Percentiles rank a stretch among this genome's conserved stretches.
These are phyloP conservation scores for Penicillium crustosum DNA, from an alignment of 2,329 filamentous ascomycete genomes.

Conservation along the genomic window DNA sequence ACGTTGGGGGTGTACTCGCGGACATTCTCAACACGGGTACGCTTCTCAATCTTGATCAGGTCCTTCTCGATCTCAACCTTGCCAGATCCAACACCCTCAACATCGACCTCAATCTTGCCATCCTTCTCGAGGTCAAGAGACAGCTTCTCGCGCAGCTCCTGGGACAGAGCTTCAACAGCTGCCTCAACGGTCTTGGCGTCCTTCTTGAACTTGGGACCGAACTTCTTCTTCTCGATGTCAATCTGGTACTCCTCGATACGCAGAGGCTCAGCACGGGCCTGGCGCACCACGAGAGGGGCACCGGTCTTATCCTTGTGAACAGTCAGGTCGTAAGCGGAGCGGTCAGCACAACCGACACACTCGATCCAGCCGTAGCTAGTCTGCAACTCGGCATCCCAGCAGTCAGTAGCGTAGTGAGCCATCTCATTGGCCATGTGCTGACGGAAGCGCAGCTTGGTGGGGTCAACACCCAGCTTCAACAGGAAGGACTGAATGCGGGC, in stretches of 20 bases:
- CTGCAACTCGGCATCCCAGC: slow-evolving; percentile 93
- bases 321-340: slow-evolving; percentile 89
- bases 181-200: slow-evolving; percentile 82
- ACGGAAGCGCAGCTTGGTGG: slow-evolving; percentile 86
- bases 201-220: slow-evolving; percentile 93
- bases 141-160: slow-evolving; percentile 78
- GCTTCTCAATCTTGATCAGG: slow-evolving; percentile 78
- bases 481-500: slow-evolving; percentile 92
- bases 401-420: slow-evolving; percentile 94
- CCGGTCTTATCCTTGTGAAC: slow-evolving; percentile 94
- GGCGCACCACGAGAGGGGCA: slow-evolving; percentile 77
- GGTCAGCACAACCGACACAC: slow-evolving; percentile 94
- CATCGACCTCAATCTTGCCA: slow-evolving; percentile 75
- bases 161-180: slow-evolving; percentile 71
- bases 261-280: slow-evolving; percentile 74
- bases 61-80: slow-evolving; percentile 79
- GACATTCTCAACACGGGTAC: slow-evolving; percentile 76
- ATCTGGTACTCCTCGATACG: slow-evolving; percentile 84
- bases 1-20: slow-evolving; percentile 94
- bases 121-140: slow-evolving; percentile 69
- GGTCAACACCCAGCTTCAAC: slow-evolving; percentile 81
- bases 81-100: slow-evolving; percentile 65
- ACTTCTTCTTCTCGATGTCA: slow-evolving; percentile 91
- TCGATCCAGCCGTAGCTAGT: slow-evolving; percentile 97
- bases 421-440: slow-evolving; percentile 93